Evolutionary conservation across 2,329 filamentous ascomycete species (phyloP).

Genomic region (Chalara sp.): DNA sequence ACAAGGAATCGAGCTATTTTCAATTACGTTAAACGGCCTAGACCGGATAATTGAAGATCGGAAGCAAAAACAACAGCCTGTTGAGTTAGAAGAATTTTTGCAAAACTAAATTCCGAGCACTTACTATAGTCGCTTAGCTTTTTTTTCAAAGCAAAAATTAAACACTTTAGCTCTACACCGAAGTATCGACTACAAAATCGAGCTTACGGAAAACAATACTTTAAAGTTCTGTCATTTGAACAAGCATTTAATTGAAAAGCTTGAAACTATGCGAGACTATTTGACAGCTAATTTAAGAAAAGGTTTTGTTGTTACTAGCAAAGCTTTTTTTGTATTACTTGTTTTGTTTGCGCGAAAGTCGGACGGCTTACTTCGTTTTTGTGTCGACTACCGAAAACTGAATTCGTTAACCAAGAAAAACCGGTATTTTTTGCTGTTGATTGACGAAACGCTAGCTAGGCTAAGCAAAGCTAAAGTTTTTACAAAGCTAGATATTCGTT

Average conservation of each 20-base stretch:
- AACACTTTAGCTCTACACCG: background rate
- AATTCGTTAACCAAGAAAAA: too few relatives aligned
- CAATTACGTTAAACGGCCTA: background rate
- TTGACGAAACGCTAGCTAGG: background rate
- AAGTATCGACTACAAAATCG: background rate
- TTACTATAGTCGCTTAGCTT: background rate
- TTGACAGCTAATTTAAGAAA: too few relatives aligned
- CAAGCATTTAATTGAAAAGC: background rate
- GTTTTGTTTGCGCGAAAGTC: background rate
- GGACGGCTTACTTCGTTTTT: too few relatives aligned
- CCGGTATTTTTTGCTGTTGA: background rate
- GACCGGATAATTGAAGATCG: background rate
- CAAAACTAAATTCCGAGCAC: background rate
- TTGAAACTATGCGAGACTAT: background rate
- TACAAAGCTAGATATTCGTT: constrained; percentile 5
- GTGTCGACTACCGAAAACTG: too few relatives aligned
- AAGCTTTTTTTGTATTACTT: background rate
- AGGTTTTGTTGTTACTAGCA: too few relatives aligned
- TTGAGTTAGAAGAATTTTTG: background rate
- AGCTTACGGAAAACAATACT: too few relatives aligned
- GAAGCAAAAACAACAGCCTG: background rate
- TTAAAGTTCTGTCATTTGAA: too few relatives aligned
- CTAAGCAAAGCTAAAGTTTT: constrained; percentile 1
- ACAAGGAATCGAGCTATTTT: background rate
- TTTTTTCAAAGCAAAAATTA: background rate